Evolutionary conservation across 2,329 filamentous ascomycete species (phyloP).

Genomic region (Penicillium sp.): DNA sequence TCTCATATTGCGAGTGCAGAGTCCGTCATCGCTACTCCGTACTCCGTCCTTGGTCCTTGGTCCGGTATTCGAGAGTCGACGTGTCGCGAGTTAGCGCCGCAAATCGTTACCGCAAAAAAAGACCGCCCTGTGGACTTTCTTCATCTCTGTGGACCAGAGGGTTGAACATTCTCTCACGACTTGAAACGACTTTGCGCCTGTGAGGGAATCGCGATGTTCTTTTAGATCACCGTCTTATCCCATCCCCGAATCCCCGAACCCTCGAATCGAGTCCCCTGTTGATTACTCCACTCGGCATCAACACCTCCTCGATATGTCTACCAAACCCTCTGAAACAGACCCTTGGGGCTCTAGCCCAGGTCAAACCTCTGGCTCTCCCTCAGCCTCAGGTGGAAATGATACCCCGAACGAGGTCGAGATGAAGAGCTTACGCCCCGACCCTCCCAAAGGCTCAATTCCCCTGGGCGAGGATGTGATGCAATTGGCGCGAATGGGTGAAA

Average conservation of each 20-base stretch:
- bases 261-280: conserved; percentile 13
- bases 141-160: background rate
- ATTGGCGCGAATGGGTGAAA: conserved; percentile 82
- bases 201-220: conserved; percentile 14
- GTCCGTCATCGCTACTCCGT: no score
- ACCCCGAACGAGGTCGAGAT: conserved; percentile 43
- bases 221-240: conserved; percentile 8
- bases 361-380: conserved; percentile 26
- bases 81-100: conserved; percentile 9
- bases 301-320: conserved; percentile 24
- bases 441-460: conserved; percentile 38
- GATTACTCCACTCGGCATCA: conserved; percentile 1
- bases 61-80: background rate
- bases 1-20: no score
- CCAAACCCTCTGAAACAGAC: conserved; percentile 28
- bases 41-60: background rate
- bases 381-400: conserved; percentile 32
- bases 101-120: conserved; percentile 1
- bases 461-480: conserved; percentile 87
- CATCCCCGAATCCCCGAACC: background rate
- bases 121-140: background rate
- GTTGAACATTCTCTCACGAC: conserved; percentile 1
- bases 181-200: conserved; percentile 4
- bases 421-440: conserved; percentile 36
- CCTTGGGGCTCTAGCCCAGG: conserved; percentile 25